Evolutionary conservation across 1,284 basidiomycete species (phyloP), one percentile per base, ranked within the genome.

Genomic region (Leccinum olivaceoglutinosum): DNA sequence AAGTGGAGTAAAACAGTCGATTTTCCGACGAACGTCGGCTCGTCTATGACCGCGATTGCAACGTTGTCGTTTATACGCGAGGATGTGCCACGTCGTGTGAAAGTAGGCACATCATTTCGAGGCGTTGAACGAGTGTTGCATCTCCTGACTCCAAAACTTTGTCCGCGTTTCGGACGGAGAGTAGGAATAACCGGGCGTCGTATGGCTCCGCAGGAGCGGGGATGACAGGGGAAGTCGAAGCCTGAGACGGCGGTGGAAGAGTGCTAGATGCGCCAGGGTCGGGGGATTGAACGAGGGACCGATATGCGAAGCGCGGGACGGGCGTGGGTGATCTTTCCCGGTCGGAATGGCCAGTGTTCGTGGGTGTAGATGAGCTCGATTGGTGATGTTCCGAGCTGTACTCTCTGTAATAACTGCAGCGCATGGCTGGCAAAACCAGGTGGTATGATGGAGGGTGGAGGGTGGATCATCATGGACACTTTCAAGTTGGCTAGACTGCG

Each of bases 281-380:
- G 96, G 96, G 2, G 96, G 96, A 71, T 99, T 98, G 79, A 95
- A 98, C 1, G 93, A 96, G 0, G 94, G 18, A 97, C 82, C 8
- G 87, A 82, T 58, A 92, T 79, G 38, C 75, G 78, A 38, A 87
- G 72, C 5, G 74, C 68, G 55, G 66, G 62, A 21, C 53, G 62
- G 9, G 67, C 58, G 59, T 65, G 64, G 57, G 14, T 60, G 14
- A 51, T 58, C 29, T 69, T 66, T 39, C 67, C 67, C 1, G 69
- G 73, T 29, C 71, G 77, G 57, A 79, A 62, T 34, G 88, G 88
- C 88, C 88, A 90, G 46, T 68, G 71, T 29, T 78, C 74, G 67
- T 88, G 83, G 10, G 73, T 71, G 70, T 85, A 81, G 11, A 88
- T 70, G 12, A 90, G 76, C 70, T 88, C 84, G 38, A 87, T 58